Percentiles rank a stretch among this genome's conserved stretches.
phyloP scores from a whole-genome alignment of 352 stramenopile genomes.

The Phytophthora tentaculata region DNA sequence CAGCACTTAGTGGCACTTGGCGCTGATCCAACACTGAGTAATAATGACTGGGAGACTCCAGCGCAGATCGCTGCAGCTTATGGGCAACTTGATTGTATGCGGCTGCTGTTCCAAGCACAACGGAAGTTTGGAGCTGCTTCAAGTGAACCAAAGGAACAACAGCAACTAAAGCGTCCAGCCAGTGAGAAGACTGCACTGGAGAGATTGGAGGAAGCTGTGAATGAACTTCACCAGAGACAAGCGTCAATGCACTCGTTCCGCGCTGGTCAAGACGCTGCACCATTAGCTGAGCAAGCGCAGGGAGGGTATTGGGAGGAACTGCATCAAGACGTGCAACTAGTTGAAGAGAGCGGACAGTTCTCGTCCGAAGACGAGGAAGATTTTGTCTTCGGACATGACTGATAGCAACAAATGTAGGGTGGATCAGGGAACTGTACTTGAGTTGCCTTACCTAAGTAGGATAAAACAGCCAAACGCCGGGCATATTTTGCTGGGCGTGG shows the following conservation, averaged over 20 bases:
- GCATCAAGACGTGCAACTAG: conserved; percentile 70
- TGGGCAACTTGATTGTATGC: conserved; percentile 56
- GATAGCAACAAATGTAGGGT: conserved; percentile 2
- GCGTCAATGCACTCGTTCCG: conserved; percentile 40
- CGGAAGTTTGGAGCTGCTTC: conserved; percentile 10
- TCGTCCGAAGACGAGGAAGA: conserved; percentile 70
- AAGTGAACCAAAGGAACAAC: conserved; percentile 9
- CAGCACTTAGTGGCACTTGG: conserved; percentile 50
- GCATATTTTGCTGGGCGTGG: no score
- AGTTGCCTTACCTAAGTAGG: conserved; percentile 28
- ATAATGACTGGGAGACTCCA: conserved; percentile 65
- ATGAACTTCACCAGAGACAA: conserved; percentile 42
- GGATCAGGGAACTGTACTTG: not conserved
- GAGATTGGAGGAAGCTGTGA: conserved; percentile 40
- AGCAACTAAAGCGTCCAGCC: conserved; percentile 19
- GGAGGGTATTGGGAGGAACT: conserved; percentile 71
- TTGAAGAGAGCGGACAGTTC: conserved; percentile 77
- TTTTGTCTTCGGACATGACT: conserved; percentile 19
- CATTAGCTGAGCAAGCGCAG: conserved; percentile 23
- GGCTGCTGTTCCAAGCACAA: conserved; percentile 44
- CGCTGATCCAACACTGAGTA: conserved; percentile 54
- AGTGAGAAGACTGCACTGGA: conserved; percentile 32
- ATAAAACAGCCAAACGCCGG: conserved; percentile 32
- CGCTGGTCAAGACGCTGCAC: conserved; percentile 2
- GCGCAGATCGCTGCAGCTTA: conserved; percentile 53